Evolutionary conservation across 176 grass and related monocot species (phyloP).

Genomic region (Coix lacrymajobi): DNA sequence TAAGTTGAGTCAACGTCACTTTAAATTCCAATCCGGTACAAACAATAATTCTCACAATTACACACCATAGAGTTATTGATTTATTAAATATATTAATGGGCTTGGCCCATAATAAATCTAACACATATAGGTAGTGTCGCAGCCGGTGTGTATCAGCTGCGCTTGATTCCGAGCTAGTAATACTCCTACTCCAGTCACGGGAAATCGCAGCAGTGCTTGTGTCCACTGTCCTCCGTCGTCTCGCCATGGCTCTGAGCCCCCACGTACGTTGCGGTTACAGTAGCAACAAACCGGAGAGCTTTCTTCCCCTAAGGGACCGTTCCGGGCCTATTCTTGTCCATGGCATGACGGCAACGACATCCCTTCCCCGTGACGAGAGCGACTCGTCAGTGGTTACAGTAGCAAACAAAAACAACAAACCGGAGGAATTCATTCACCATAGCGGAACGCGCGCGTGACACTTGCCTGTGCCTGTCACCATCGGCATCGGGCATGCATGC

Average conservation of each 20-base stretch:
- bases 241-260: not conserved
- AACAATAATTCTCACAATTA: too few relatives aligned
- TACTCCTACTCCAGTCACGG: not conserved
- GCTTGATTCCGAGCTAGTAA: not conserved
- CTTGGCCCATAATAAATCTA: too few relatives aligned
- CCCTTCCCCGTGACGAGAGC: conserved; percentile 44
- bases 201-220: not conserved
- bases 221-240: not conserved
- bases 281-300: not conserved
- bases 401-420: conserved; percentile 31
- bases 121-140: not conserved
- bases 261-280: not conserved
- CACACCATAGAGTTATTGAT: too few relatives aligned
- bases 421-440: not conserved
- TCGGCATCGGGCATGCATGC: not conserved
- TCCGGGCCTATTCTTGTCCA: conserved; percentile 22
- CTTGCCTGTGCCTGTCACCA: not conserved
- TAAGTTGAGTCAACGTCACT: too few relatives aligned
- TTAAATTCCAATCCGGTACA: too few relatives aligned
- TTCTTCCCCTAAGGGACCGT: not conserved
- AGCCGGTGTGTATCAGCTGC: not conserved
- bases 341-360: conserved; percentile 12
- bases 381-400: conserved; percentile 19
- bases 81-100: too few relatives aligned
- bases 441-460: not conserved